A percentile compares a stretch with the other conserved stretches of the same genome.
Evolutionary conservation across 2,329 filamentous ascomycete species (phyloP).

Genomic region (Hypoxylon sp.): DNA sequence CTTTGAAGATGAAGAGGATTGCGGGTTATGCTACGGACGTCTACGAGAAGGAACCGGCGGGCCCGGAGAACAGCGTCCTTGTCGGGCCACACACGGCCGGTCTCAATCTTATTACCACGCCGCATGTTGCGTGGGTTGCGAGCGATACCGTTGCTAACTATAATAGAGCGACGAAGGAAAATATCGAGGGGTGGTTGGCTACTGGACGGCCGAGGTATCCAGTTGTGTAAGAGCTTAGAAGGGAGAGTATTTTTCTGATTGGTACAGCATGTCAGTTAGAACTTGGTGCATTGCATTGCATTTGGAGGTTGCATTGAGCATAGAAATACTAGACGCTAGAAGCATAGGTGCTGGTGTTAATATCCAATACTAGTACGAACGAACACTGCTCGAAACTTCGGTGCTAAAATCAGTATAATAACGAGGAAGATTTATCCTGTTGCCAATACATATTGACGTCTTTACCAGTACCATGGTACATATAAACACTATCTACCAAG

Average conservation of each 20-base stretch:
- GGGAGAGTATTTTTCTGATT: no score
- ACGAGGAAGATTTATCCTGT: no score
- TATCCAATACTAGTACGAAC: no score
- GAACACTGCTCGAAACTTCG: no score
- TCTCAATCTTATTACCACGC: slow-evolving; percentile 45
- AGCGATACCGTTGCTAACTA: slow-evolving; percentile 44
- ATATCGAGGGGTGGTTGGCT: slow-evolving; percentile 40
- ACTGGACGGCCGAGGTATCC: slow-evolving; percentile 36
- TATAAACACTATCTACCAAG: no score
- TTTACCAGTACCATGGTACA: no score
- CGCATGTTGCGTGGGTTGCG: slow-evolving; percentile 46
- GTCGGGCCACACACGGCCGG: slow-evolving; percentile 37
- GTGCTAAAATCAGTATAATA: no score
- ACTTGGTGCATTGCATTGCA: slow-evolving; percentile 8
- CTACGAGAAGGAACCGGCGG: slow-evolving; percentile 42
- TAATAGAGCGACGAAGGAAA: slow-evolving; percentile 37
- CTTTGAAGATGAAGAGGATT: slow-evolving; percentile 41
- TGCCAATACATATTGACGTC: no score
- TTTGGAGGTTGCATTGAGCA: no score
- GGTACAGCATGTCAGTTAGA: no score
- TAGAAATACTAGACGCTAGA: slow-evolving; percentile 1
- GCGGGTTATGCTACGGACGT: slow-evolving; percentile 46
- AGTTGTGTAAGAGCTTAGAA: slow-evolving; percentile 20
- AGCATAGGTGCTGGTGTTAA: no score
- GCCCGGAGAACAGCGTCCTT: slow-evolving; percentile 36